These are phyloP conservation scores for Bacidia rubella DNA, from an alignment of 495 filamentous ascomycete genomes.

Conservation along the genomic window DNA sequence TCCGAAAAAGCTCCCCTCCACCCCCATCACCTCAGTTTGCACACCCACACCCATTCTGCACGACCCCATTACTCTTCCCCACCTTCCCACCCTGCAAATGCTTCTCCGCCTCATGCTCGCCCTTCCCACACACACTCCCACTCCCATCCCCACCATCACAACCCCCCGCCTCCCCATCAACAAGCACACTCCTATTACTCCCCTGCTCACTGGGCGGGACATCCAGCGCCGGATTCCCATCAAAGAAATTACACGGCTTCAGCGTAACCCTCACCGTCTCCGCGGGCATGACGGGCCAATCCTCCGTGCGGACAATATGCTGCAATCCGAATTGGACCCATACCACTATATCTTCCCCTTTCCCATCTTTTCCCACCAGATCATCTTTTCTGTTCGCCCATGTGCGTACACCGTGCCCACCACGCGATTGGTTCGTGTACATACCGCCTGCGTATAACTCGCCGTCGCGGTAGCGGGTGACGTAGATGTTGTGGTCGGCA, in stretches of 20 bases:
- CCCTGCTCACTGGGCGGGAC: slow-evolving; percentile 48
- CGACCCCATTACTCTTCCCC: background rate
- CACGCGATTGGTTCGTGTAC: slow-evolving; percentile 75
- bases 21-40: background rate
- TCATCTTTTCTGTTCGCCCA: slow-evolving; percentile 39
- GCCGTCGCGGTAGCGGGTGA: slow-evolving; percentile 61
- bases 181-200: slow-evolving; percentile 30
- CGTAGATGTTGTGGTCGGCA: slow-evolving; percentile 68
- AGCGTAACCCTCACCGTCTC: slow-evolving; percentile 48
- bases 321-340: slow-evolving; percentile 53
- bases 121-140: background rate
- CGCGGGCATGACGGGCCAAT: slow-evolving; percentile 57
- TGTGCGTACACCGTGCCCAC: slow-evolving; percentile 42
- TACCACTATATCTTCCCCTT: slow-evolving; percentile 34
- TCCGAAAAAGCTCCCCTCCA: background rate
- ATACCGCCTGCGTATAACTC: slow-evolving; percentile 73
- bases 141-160: background rate
- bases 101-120: background rate
- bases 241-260: slow-evolving; percentile 63
- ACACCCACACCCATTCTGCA: background rate
- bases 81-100: background rate
- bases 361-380: slow-evolving; percentile 27
- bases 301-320: slow-evolving; percentile 44
- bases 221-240: slow-evolving; percentile 59
- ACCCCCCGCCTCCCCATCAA: slow-evolving; percentile 15